phyloP scores from a whole-genome alignment of 768 basidiomycete genomes.

The Steccherinum ochraceum region DNA sequence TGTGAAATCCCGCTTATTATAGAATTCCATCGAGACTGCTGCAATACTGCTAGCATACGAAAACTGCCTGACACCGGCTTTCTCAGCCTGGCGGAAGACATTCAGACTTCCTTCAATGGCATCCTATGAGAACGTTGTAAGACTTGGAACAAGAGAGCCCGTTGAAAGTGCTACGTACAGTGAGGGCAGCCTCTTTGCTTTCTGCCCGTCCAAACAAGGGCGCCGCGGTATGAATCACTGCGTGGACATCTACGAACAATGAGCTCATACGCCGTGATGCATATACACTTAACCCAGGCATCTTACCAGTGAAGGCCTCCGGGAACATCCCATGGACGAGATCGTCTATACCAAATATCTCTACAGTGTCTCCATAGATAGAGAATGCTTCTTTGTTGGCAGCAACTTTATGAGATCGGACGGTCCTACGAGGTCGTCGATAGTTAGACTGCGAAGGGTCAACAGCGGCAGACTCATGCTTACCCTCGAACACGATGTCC shows the following conservation, averaged over 20 bases:
- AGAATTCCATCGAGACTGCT: constrained; percentile 1
- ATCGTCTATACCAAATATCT: too few relatives aligned
- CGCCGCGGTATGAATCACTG: constrained; percentile 12
- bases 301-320: too few relatives aligned
- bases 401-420: too few relatives aligned
- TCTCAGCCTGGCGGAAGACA: constrained; percentile 34
- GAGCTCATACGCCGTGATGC: too few relatives aligned
- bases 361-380: too few relatives aligned
- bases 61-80: constrained; percentile 34
- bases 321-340: too few relatives aligned
- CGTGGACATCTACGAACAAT: constrained; percentile 9
- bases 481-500: too few relatives aligned
- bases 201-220: constrained; percentile 3
- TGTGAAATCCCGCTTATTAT: not conserved
- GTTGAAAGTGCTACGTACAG: constrained; percentile 20
- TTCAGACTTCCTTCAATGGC: constrained; percentile 19
- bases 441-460: too few relatives aligned
- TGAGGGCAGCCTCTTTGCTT: constrained; percentile 2
- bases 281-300: too few relatives aligned
- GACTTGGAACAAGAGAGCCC: constrained; percentile 10
- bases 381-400: too few relatives aligned
- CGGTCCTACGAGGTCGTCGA: too few relatives aligned
- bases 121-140: constrained; percentile 14
- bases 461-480: too few relatives aligned
- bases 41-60: constrained; percentile 30